A percentile compares a stretch with the other conserved stretches of the same genome.
Evolutionary conservation across 306 rosid genomes (phyloP).

Genomic region (Sechiopsis laciniata): DNA sequence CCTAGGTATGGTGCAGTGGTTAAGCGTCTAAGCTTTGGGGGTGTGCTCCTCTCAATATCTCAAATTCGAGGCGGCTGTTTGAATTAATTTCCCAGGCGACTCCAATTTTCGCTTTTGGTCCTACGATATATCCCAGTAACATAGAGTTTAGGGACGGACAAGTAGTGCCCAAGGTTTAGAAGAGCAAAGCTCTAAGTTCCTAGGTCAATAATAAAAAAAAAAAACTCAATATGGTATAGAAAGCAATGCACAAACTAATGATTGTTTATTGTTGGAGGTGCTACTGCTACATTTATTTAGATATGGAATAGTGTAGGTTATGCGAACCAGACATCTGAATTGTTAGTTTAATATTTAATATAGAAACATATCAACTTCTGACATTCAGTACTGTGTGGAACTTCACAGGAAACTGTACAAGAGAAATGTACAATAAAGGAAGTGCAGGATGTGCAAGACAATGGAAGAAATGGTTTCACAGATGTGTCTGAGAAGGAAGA

Average conservation of each 20-base stretch:
- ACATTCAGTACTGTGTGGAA: slow-evolving; percentile 35
- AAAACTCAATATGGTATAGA: too few relatives aligned
- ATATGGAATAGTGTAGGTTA: neutral
- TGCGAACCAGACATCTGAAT: neutral
- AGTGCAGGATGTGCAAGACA: slow-evolving; percentile 44
- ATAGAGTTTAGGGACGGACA: too few relatives aligned
- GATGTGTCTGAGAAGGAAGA: slow-evolving; percentile 73
- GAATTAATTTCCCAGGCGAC: too few relatives aligned
- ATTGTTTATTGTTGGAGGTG: neutral
- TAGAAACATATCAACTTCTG: slow-evolving; percentile 20
- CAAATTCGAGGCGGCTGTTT: too few relatives aligned
- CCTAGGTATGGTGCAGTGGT: too few relatives aligned
- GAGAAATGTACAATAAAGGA: slow-evolving; percentile 71
- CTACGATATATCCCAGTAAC: too few relatives aligned
- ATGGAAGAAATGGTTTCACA: slow-evolving; percentile 27
- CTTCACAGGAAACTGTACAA: slow-evolving; percentile 34
- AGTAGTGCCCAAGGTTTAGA: too few relatives aligned
- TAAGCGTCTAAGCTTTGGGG: too few relatives aligned
- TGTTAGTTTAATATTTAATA: neutral
- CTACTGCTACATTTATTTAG: neutral
- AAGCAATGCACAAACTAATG: neutral
- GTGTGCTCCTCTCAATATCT: too few relatives aligned
- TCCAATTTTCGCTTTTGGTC: too few relatives aligned
- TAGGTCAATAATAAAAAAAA: too few relatives aligned
- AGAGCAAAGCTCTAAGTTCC: too few relatives aligned